Conservation (phyloP, 139 green algal species). For the Pleodorina starrii region DNA sequence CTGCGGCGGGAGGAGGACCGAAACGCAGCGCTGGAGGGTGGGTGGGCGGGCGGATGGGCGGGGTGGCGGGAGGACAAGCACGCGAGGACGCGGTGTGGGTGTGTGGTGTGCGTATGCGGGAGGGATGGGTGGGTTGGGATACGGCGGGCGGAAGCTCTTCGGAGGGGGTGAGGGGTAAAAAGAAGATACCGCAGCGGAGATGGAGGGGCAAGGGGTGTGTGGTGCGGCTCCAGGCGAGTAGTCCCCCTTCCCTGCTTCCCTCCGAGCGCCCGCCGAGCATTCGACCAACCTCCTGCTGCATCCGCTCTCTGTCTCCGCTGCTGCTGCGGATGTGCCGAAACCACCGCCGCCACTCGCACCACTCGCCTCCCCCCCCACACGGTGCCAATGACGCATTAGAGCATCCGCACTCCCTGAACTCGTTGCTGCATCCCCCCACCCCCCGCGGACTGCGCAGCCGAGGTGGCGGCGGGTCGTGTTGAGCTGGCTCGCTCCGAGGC, state of each 20-base stretch:
- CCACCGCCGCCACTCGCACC: neutral
- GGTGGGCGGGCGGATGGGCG: neutral
- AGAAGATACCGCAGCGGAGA: neutral
- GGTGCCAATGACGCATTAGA: neutral
- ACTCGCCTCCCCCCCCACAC: neutral
- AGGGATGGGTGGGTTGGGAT: neutral
- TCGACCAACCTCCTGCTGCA: neutral
- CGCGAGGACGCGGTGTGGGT: neutral
- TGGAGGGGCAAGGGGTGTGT: neutral
- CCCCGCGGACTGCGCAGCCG: neutral
- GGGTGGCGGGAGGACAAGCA: neutral
- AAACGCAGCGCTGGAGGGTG: slow-evolving; percentile 27
- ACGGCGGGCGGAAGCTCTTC: neutral
- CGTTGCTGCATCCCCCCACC: neutral
- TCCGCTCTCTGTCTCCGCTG: no score
- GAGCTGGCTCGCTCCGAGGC: slow-evolving; percentile 38
- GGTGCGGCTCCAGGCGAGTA: neutral
- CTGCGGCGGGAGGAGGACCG: slow-evolving; percentile 51
- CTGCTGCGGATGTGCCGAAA: neutral
- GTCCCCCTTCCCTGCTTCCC: neutral
- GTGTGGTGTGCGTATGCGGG: neutral
- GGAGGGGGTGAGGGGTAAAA: neutral
- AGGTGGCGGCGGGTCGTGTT: slow-evolving; percentile 37
- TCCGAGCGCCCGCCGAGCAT: neutral
- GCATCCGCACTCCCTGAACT: neutral